phyloP scores from a whole-genome alignment of 2,329 filamentous ascomycete species.

The Fusarium bulbicola region DNA sequence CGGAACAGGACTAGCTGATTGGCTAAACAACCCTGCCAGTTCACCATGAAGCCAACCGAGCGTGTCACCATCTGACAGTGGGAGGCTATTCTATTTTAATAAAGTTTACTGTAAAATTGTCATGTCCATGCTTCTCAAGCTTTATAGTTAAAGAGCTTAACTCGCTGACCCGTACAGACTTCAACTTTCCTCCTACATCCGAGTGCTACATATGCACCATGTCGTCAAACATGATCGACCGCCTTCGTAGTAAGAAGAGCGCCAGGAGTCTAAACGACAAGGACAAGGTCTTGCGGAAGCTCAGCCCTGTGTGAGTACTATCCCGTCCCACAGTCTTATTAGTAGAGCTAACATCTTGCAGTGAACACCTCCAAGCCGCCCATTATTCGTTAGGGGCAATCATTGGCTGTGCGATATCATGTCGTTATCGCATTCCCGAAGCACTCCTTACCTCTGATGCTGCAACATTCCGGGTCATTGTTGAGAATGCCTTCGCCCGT shows the following conservation, averaged over 20 bases:
- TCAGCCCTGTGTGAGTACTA: slow-evolving; percentile 11
- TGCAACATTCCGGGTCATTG: not conserved
- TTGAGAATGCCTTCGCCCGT: slow-evolving; percentile 4
- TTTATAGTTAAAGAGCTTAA: not conserved
- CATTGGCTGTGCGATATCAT: slow-evolving; percentile 11
- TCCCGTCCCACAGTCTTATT: fast-evolving
- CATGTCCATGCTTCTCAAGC: not conserved
- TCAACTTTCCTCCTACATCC: not conserved
- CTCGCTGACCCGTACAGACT: not conserved
- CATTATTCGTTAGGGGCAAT: not conserved
- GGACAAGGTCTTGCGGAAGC: not conserved
- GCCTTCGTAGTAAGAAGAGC: not conserved
- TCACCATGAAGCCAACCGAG: not conserved
- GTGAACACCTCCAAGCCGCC: not conserved
- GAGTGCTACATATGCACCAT: not conserved
- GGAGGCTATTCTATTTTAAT: not conserved
- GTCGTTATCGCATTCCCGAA: slow-evolving; percentile 2
- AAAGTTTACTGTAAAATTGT: not conserved
- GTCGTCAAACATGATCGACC: not conserved
- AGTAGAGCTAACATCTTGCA: not conserved
- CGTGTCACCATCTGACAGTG: not conserved
- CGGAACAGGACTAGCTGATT: not conserved
- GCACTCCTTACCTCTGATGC: not conserved
- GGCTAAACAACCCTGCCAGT: not conserved
- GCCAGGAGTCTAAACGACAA: not conserved